Evolutionary conservation across 2,329 filamentous ascomycete species (phyloP).

Genomic region (Ascocoryne sarcoides): DNA sequence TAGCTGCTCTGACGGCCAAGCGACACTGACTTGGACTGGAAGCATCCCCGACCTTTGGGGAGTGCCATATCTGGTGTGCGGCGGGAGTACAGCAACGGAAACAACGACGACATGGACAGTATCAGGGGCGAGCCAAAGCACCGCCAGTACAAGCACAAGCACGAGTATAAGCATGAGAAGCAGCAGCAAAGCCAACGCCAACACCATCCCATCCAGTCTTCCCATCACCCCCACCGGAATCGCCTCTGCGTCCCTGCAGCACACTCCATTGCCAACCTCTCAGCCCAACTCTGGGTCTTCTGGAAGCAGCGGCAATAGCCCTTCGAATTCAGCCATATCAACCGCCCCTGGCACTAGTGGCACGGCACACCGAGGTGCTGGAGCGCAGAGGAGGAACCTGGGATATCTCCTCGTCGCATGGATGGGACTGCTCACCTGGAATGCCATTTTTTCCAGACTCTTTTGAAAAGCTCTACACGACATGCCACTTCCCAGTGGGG

Average conservation of each 20-base stretch:
- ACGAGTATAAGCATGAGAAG: too few species aligned
- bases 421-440: background rate
- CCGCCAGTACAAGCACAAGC: too few species aligned
- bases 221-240: conserved; percentile 6
- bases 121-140: too few species aligned
- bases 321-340: background rate
- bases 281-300: background rate
- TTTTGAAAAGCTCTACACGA: background rate
- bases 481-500: background rate
- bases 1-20: background rate
- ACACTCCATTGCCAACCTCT: conserved; percentile 3
- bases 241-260: conserved; percentile 6
- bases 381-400: background rate
- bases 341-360: background rate
- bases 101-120: background rate
- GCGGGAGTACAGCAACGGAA: background rate
- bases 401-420: background rate
- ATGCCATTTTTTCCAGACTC: background rate
- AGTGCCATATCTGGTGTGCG: background rate
- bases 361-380: background rate
- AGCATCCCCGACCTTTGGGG: background rate
- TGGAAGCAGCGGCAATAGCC: background rate
- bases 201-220: background rate
- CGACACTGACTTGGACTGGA: background rate
- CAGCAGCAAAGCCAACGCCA: background rate